Evolutionary conservation across 2,329 filamentous ascomycete genomes (phyloP), one percentile per base, ranked within the genome.

Genomic region (Aspergillus bombycis): DNA sequence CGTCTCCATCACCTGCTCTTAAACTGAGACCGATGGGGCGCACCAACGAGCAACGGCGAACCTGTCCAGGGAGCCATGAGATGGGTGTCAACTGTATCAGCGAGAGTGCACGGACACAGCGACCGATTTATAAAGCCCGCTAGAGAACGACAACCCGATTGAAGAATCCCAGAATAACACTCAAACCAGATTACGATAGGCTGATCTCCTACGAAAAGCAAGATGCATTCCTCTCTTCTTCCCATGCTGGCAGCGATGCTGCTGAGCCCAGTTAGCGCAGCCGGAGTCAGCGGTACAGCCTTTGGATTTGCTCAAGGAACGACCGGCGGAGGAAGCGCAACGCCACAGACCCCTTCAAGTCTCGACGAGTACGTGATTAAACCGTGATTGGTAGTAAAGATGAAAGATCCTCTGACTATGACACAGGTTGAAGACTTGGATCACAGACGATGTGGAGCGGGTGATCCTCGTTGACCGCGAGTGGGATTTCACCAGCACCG

Each of bases 401-500:
- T 19, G 16, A 19, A 21, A 34, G 0, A 9, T 21, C n/a, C 26
- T 32, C 48, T 52, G 12, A 52, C 9, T n/a, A 0, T 7, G 8
- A 19, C 4, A 5, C 43, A 34, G 54, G 36, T 11, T 52, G 16
- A 60, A 48, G 56, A 32, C 55, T 21, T 66, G 65, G 63, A 67
- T 67, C 28, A 67, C 63, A 4, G 65, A 67, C 41, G n/a, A 36
- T 21, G 62, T 56, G 1, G 28, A 60, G 2, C 65, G 65, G 1
- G 50, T 50, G 2, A 65, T 65, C 45, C 61, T 63, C 28, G 62
- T 67, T 45, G 61, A 67, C 45, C 63, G 63, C 11, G 56, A 55
- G 34, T 67, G 63, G 65, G 59, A 62, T 54, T 68, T 68, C 54
- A 48, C 57, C 41, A 62, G 53, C 30, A 63, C 64, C 4, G 64